Conservation (phyloP, 352 stramenopile genomes). For the Peronospora belbahrii region DNA sequence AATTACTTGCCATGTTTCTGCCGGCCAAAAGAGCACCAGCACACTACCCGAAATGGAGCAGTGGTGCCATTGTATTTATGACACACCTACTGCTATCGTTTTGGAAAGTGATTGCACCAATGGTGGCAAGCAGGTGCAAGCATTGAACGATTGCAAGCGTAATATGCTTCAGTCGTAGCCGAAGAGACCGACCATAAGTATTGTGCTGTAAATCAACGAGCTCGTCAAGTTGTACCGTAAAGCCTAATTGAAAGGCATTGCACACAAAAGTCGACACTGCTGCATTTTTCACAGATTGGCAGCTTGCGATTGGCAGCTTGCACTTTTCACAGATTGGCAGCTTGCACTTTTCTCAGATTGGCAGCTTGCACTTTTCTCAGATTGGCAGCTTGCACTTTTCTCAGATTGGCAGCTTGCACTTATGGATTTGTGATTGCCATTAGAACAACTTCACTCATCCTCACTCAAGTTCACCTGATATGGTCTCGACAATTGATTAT, state of each 20-base stretch:
- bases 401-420: too few relatives aligned
- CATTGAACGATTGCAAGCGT: conserved; percentile 21
- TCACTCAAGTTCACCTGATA: conserved; percentile 25
- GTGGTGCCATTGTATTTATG: conserved; percentile 38
- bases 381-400: too few relatives aligned
- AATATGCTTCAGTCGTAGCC: conserved; percentile 67
- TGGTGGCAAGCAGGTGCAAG: conserved; percentile 10
- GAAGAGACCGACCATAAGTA: conserved; percentile 43
- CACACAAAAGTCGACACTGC: conserved; percentile 30
- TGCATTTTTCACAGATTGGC: conserved; percentile 61
- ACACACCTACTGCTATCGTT: not conserved
- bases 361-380: too few relatives aligned
- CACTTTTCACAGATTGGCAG: too few relatives aligned
- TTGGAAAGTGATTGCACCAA: not conserved
- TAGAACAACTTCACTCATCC: not conserved
- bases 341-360: too few relatives aligned
- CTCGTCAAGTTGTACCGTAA: conserved; percentile 38
- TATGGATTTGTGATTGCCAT: too few relatives aligned
- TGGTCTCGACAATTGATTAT: conserved; percentile 45
- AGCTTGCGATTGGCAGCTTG: too few relatives aligned
- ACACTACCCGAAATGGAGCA: conserved; percentile 26
- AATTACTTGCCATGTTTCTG: not conserved
- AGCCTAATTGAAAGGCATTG: conserved; percentile 28
- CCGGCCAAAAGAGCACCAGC: conserved; percentile 28
- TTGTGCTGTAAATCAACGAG: conserved; percentile 51